Evolutionary conservation across 140 eudicot genomes (phyloP).

Genomic region (Oenanthe javanica): DNA sequence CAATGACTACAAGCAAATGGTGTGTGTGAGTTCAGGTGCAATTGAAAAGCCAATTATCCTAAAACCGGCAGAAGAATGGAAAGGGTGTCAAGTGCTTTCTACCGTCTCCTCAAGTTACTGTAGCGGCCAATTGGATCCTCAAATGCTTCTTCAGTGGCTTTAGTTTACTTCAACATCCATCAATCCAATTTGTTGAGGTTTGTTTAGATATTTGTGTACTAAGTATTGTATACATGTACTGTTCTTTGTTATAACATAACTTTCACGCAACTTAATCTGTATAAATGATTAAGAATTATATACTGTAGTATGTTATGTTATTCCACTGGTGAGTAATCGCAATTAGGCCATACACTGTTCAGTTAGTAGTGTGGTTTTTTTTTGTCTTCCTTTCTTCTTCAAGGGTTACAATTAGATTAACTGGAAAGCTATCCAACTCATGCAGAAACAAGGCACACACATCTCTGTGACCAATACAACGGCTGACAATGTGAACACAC

Average conservation of each 20-base stretch:
- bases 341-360: neutral
- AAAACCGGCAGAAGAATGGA: conserved; percentile 60
- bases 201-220: neutral
- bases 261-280: no score
- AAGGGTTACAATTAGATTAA: neutral
- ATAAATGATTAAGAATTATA: neutral
- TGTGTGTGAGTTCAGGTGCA: conserved; percentile 34
- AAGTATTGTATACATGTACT: neutral
- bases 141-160: conserved; percentile 22
- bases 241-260: neutral
- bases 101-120: conserved; percentile 53
- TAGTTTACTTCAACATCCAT: neutral
- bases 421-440: neutral
- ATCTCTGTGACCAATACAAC: neutral
- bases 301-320: neutral
- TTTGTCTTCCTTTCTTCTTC: neutral
- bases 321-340: neutral
- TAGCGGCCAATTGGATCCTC: conserved; percentile 70
- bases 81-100: conserved; percentile 47
- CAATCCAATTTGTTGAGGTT: neutral
- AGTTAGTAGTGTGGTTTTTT: neutral
- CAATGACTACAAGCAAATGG: conserved; percentile 39
- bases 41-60: conserved; percentile 42
- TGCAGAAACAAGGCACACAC: neutral
- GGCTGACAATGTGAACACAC: neutral